Percentiles rank a stretch among this genome's conserved stretches.
These are phyloP conservation scores for Gossypium schwendimanii DNA, from an alignment of 441 rosid genomes.

Conservation along the genomic window DNA sequence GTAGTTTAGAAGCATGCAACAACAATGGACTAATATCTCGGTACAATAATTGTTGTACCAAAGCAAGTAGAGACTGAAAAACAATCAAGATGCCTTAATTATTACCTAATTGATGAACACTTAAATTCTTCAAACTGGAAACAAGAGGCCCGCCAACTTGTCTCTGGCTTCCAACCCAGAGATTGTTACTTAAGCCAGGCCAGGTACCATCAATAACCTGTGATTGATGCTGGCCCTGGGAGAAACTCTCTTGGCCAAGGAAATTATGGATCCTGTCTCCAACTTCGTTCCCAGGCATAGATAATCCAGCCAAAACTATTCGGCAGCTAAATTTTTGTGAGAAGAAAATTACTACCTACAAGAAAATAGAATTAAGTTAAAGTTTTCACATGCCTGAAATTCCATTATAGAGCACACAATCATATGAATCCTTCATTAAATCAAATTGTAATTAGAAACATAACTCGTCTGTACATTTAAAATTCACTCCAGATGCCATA, in stretches of 20 bases:
- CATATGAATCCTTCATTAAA: background rate
- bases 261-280: conserved; percentile 78
- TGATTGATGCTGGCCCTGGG: conserved; percentile 52
- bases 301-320: conserved; percentile 30
- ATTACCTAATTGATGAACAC: conserved; percentile 59
- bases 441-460: no score
- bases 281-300: conserved; percentile 82
- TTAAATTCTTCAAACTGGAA: conserved; percentile 46
- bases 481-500: no score
- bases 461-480: no score
- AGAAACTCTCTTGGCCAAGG: conserved; percentile 60
- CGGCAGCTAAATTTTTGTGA: conserved; percentile 21
- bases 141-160: conserved; percentile 45
- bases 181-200: conserved; percentile 45
- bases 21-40: background rate
- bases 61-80: background rate
- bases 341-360: conserved; percentile 17
- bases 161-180: conserved; percentile 49
- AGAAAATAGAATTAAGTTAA: conserved; percentile 9
- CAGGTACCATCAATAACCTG: conserved; percentile 55
- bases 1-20: conserved; percentile 7
- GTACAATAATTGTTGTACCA: background rate
- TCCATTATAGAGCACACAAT: conserved; percentile 1
- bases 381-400: conserved; percentile 6
- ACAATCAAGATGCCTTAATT: background rate